These are phyloP conservation scores for Vitis hybrid DNA, from an alignment of 177 flowering plant species.

Conservation along the genomic window DNA sequence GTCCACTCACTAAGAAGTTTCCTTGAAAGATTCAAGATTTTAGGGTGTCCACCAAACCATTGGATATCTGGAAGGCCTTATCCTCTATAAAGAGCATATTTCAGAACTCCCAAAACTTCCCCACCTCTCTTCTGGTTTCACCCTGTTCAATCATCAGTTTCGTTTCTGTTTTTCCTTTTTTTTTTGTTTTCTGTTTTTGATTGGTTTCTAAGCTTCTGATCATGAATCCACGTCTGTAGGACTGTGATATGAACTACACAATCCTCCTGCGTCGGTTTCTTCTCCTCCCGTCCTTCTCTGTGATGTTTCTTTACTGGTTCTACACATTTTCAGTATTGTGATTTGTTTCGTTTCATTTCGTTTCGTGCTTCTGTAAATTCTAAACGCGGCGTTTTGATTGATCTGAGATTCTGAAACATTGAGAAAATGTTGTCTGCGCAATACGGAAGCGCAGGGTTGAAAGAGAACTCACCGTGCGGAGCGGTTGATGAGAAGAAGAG, in stretches of 20 bases:
- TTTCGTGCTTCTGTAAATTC: background rate
- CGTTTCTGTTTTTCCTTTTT: no score
- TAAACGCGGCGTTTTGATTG: background rate
- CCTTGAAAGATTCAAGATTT: no score
- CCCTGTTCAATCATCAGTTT: no score
- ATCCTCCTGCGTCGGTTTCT: conserved; percentile 53
- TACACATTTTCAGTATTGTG: conserved; percentile 61
- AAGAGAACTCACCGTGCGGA: conserved; percentile 30
- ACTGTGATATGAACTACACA: conserved; percentile 24
- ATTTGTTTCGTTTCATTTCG: no score
- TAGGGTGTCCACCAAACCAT: no score
- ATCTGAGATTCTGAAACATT: background rate
- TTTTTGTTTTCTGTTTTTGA: background rate
- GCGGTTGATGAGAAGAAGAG: conserved; percentile 54
- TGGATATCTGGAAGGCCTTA: no score
- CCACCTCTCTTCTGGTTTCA: no score
- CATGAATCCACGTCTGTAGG: no score
- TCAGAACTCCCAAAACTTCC: no score
- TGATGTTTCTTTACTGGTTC: conserved; percentile 87
- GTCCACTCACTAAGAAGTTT: no score
- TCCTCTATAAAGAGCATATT: no score
- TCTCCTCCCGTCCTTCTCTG: conserved; percentile 79
- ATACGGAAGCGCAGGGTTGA: conserved; percentile 51
- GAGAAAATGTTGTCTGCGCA: conserved; percentile 23
- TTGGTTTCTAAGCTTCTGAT: background rate